Evolutionary conservation across 345 rosid genomes (phyloP).

Genomic region (Brassica cretica): DNA sequence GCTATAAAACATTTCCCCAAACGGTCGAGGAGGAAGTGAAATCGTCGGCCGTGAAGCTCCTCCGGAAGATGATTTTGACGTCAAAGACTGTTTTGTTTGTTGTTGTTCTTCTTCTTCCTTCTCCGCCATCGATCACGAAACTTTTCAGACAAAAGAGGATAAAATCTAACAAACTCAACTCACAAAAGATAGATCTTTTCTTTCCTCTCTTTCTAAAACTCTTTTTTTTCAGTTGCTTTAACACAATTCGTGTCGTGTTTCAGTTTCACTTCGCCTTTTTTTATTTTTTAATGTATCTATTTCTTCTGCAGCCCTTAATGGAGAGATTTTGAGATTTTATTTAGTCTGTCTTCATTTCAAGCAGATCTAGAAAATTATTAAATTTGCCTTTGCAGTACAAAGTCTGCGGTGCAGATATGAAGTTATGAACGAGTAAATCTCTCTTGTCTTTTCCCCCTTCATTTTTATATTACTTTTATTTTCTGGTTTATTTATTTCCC

Average conservation of each 20-base stretch:
- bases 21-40: constrained; percentile 59
- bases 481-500: neutral
- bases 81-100: constrained; percentile 2
- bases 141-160: constrained; percentile 5
- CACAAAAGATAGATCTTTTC: neutral
- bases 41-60: constrained; percentile 53
- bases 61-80: constrained; percentile 38
- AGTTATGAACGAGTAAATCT: constrained; percentile 23
- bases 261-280: constrained; percentile 15
- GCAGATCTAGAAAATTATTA: constrained; percentile 22
- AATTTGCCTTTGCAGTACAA: constrained; percentile 4
- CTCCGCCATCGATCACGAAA: constrained; percentile 38
- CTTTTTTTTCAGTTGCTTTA: neutral
- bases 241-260: constrained; percentile 30
- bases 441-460: constrained; percentile 7
- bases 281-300: neutral
- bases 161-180: constrained; percentile 33
- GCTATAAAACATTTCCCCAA: constrained; percentile 46
- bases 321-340: neutral
- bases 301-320: constrained; percentile 26
- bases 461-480: constrained; percentile 5
- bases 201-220: neutral
- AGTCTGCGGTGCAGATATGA: constrained; percentile 38
- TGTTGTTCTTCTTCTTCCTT: constrained; percentile 29
- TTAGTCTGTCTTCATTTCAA: neutral